phyloP scores from a whole-genome alignment of 495 filamentous ascomycete genomes.

The Hyaloscypha variabilis region DNA sequence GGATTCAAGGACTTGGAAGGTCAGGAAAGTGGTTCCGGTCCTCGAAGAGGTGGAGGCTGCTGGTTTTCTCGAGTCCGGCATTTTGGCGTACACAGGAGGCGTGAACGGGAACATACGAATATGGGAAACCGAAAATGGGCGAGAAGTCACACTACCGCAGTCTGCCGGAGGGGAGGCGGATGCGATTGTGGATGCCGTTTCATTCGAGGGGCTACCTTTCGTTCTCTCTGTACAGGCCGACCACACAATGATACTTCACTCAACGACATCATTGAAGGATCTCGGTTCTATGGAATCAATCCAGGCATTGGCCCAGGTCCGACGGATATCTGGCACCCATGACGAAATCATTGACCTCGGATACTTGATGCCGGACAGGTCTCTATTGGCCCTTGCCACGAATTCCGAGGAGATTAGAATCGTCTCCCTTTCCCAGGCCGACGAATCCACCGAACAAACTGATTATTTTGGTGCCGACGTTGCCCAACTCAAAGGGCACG shows the following conservation, averaged over 20 bases:
- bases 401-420: conserved; percentile 93
- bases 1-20: conserved; percentile 84
- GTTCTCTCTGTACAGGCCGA: conserved; percentile 86
- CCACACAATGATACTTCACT: conserved; percentile 80
- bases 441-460: conserved; percentile 29
- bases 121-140: conserved; percentile 76
- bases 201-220: conserved; percentile 60
- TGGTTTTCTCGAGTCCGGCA: conserved; percentile 73
- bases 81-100: conserved; percentile 81
- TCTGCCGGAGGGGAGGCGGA: conserved; percentile 67
- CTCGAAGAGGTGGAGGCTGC: conserved; percentile 84
- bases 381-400: conserved; percentile 85
- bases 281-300: conserved; percentile 26
- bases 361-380: conserved; percentile 77
- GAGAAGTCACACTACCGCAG: conserved; percentile 66
- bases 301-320: conserved; percentile 44
- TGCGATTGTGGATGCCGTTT: conserved; percentile 72
- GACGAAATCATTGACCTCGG: conserved; percentile 95
- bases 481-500: conserved; percentile 81
- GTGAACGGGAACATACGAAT: conserved; percentile 79
- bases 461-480: conserved; percentile 87
- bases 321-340: conserved; percentile 91
- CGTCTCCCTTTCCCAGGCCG: conserved; percentile 61
- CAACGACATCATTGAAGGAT: conserved; percentile 38
- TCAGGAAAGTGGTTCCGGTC: conserved; percentile 79